A percentile compares a stretch with the other conserved stretches of the same genome.
These are phyloP conservation scores for Kazachstania sp. DNA, from an alignment of 1,139 yeast genomes.

Conservation along the genomic window DNA sequence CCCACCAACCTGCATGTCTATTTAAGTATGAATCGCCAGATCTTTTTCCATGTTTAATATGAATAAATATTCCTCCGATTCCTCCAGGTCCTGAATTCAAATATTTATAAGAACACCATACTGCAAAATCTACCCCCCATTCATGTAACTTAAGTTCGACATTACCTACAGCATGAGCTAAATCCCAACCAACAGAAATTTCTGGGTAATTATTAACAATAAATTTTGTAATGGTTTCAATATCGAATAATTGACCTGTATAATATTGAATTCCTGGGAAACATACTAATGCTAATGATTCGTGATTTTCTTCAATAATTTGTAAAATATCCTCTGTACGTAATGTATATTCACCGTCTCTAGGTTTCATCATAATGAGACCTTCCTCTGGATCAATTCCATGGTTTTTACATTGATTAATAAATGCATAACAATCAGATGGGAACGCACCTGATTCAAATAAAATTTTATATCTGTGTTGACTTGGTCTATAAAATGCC, in stretches of 20 bases:
- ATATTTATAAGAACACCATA: constrained; percentile 90
- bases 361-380: constrained; percentile 55
- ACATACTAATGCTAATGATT: constrained; percentile 58
- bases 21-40: background rate
- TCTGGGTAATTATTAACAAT: constrained; percentile 46
- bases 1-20: constrained; percentile 98
- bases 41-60: constrained; percentile 37
- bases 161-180: constrained; percentile 92
- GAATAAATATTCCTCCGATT: constrained; percentile 74
- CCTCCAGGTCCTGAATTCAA: constrained; percentile 90
- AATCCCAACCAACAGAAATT: constrained; percentile 82
- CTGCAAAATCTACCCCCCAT: constrained; percentile 90
- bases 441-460: constrained; percentile 88
- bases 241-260: constrained; percentile 81
- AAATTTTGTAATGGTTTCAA: constrained; percentile 52
- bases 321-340: constrained; percentile 55
- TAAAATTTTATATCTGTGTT: constrained; percentile 55
- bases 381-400: constrained; percentile 47
- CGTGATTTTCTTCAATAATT: constrained; percentile 49
- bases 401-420: constrained; percentile 59
- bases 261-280: constrained; percentile 88
- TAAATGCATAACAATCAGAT: constrained; percentile 80
- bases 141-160: constrained; percentile 68
- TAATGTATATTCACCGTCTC: constrained; percentile 46
- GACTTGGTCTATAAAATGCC: constrained; percentile 65